Conservation (phyloP, 305 asterid genomes). For the Fraxinus paxiana region DNA sequence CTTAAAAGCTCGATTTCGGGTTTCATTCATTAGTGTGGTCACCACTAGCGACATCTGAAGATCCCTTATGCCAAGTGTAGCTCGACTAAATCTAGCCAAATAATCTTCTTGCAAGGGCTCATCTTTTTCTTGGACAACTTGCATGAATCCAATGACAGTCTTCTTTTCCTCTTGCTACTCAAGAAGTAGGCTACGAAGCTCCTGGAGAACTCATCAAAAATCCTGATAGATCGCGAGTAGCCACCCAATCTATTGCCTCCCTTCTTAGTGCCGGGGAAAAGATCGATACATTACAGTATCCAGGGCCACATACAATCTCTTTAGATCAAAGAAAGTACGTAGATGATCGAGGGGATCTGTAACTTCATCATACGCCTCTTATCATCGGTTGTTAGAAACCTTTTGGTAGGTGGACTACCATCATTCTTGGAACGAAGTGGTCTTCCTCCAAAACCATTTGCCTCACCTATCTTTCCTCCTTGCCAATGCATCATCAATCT, state of each 20-base stretch:
- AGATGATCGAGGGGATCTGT: neutral
- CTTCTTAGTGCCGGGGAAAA: neutral
- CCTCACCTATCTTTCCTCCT: neutral
- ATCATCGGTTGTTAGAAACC: neutral
- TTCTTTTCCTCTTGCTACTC: neutral
- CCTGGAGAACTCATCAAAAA: neutral
- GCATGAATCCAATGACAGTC: neutral
- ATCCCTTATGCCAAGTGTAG: no score
- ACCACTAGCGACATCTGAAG: no score
- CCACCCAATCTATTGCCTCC: neutral
- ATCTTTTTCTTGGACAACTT: no score
- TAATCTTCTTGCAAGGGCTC: no score
- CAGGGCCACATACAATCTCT: neutral
- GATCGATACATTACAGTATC: neutral
- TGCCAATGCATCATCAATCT: neutral
- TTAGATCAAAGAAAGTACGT: neutral
- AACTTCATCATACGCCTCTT: neutral
- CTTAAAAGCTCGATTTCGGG: no score
- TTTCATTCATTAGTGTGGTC: no score
- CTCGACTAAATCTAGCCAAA: no score
- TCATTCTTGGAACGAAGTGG: neutral
- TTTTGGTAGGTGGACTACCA: neutral
- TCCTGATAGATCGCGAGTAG: neutral
- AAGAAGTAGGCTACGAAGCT: neutral
- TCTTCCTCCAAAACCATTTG: neutral